These are phyloP conservation scores for Calamus simplicifolius DNA, from an alignment of 176 grass and related monocot genomes.

Conservation along the genomic window DNA sequence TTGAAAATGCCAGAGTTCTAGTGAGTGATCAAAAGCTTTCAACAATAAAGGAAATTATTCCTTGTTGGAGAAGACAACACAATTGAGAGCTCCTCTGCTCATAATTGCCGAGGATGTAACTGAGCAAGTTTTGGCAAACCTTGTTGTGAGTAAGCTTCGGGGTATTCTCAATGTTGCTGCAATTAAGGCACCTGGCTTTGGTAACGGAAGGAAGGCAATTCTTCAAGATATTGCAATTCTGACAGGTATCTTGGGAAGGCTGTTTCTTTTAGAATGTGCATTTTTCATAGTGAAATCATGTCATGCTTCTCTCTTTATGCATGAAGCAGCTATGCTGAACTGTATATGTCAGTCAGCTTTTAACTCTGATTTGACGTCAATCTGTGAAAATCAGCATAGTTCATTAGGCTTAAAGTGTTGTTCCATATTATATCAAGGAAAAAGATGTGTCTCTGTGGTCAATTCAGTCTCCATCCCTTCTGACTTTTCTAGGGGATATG, in stretches of 20 bases:
- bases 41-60: constrained; percentile 64
- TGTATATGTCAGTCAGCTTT: too few relatives aligned
- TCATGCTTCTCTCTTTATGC: too few relatives aligned
- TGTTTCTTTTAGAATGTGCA: background rate
- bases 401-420: too few relatives aligned
- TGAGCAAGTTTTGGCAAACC: constrained; percentile 60
- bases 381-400: too few relatives aligned
- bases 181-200: constrained; percentile 70
- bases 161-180: constrained; percentile 65
- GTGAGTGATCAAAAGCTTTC: constrained; percentile 73
- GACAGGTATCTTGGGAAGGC: constrained; percentile 27
- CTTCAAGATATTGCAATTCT: constrained; percentile 75
- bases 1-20: constrained; percentile 68
- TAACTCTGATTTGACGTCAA: too few relatives aligned
- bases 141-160: constrained; percentile 68
- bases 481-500: too few relatives aligned
- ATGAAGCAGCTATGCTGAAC: too few relatives aligned
- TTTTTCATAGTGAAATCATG: too few relatives aligned
- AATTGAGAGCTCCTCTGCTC: constrained; percentile 50
- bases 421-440: too few relatives aligned
- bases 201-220: constrained; percentile 51
- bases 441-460: too few relatives aligned
- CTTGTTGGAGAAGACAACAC: constrained; percentile 56
- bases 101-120: constrained; percentile 64
- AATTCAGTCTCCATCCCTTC: too few relatives aligned